A percentile compares a stretch with the other conserved stretches of the same genome.
These are phyloP conservation scores for Chalciporus sp. DNA, from an alignment of 1,284 basidiomycete genomes.

Conservation along the genomic window DNA sequence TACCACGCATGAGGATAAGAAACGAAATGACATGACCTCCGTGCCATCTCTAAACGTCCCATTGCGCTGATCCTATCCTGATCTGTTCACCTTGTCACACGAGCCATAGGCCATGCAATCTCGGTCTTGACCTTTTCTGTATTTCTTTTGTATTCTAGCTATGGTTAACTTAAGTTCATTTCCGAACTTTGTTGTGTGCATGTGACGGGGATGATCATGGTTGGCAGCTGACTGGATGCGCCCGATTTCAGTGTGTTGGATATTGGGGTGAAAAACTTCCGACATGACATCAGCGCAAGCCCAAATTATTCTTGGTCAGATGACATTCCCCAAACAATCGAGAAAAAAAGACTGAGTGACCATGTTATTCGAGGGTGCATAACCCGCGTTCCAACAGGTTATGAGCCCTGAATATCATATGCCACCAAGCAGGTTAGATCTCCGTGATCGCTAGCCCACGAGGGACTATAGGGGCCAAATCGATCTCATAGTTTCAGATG, in stretches of 20 bases:
- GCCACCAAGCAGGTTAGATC: constrained; percentile 20
- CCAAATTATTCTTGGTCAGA: not conserved
- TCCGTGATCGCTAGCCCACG: not conserved
- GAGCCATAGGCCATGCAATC: not conserved
- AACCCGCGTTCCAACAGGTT: constrained; percentile 18
- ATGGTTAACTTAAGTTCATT: constrained; percentile 24
- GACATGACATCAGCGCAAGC: not conserved
- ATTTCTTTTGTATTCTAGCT: constrained; percentile 8
- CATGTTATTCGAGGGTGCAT: constrained; percentile 22
- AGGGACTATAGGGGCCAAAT: not conserved
- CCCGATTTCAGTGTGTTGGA: not conserved
- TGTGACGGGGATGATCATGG: constrained; percentile 12
- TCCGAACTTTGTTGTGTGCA: constrained; percentile 20
- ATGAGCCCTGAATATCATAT: constrained; percentile 30
- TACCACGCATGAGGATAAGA: constrained; percentile 13
- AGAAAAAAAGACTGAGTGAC: constrained; percentile 13
- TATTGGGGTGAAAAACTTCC: not conserved
- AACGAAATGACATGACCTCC: constrained; percentile 13
- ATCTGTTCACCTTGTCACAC: constrained; percentile 15
- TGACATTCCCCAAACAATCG: constrained; percentile 7
- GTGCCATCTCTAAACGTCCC: constrained; percentile 4
- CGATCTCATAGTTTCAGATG: not conserved
- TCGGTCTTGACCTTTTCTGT: constrained; percentile 11
- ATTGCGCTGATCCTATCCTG: constrained; percentile 16
- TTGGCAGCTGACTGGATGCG: constrained; percentile 5